phyloP scores from a whole-genome alignment of 2,329 filamentous ascomycete genomes.

The Colletotrichum horii region DNA sequence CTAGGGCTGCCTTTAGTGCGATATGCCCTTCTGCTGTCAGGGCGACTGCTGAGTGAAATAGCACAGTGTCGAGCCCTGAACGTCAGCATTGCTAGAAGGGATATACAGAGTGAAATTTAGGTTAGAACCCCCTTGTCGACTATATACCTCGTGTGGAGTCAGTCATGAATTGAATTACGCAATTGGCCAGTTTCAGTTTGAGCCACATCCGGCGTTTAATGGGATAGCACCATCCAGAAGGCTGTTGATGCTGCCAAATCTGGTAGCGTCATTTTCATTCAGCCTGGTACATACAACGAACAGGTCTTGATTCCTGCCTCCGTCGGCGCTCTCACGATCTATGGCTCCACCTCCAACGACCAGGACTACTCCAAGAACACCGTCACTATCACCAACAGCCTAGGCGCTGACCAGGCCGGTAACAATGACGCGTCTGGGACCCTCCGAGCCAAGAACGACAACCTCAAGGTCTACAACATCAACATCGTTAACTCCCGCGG shows the following conservation, averaged over 20 bases:
- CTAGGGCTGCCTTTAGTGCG: no score
- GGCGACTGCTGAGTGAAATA: no score
- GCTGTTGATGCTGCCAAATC: slow-evolving; percentile 64
- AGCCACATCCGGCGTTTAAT: no score
- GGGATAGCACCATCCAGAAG: slow-evolving; percentile 43
- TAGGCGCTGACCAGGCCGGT: slow-evolving; percentile 41
- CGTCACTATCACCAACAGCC: slow-evolving; percentile 48
- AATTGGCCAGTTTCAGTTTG: no score
- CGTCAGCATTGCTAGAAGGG: no score
- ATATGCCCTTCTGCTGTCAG: no score
- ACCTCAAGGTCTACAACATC: slow-evolving; percentile 62
- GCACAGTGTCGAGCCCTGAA: no score
- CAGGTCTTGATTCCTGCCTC: slow-evolving; percentile 49
- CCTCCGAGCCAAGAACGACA: slow-evolving; percentile 36
- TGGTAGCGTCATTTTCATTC: slow-evolving; percentile 41
- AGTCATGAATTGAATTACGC: no score
- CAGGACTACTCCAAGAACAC: slow-evolving; percentile 51
- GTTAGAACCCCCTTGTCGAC: no score
- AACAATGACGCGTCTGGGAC: slow-evolving; percentile 49
- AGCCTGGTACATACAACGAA: slow-evolving; percentile 41
- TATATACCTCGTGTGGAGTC: no score
- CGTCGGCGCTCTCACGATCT: slow-evolving; percentile 69
- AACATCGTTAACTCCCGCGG: slow-evolving; percentile 57
- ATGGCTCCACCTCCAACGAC: slow-evolving; percentile 41
- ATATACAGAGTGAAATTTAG: no score